phyloP scores from a whole-genome alignment of 768 basidiomycete species.

The Boletales sp. region DNA sequence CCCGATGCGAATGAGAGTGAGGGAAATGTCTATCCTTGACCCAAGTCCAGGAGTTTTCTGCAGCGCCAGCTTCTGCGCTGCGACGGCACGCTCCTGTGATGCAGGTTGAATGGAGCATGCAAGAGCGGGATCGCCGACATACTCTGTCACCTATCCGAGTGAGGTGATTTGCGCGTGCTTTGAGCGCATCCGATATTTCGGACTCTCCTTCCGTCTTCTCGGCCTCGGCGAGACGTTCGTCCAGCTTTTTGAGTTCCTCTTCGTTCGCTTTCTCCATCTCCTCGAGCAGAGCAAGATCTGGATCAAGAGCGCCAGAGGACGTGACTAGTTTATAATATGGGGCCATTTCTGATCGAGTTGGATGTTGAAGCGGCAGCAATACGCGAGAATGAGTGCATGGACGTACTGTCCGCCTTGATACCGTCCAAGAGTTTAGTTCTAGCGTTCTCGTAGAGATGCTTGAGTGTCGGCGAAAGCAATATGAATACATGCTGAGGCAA shows the following conservation, averaged over 20 bases:
- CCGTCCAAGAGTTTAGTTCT: conserved; percentile 62
- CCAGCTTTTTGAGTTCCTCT: conserved; percentile 68
- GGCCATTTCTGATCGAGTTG: conserved; percentile 65
- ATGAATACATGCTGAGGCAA: conserved; percentile 79
- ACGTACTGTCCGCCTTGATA: conserved; percentile 77
- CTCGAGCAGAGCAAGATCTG: conserved; percentile 35
- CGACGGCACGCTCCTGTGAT: conserved; percentile 69
- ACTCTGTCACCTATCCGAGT: conserved; percentile 86
- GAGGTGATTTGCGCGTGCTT: conserved; percentile 79
- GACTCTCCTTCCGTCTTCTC: conserved; percentile 90
- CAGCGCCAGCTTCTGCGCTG: conserved; percentile 78
- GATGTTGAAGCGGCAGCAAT: conserved; percentile 1
- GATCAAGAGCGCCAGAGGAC: conserved; percentile 40
- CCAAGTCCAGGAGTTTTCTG: conserved; percentile 93
- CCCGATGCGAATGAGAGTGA: conserved; percentile 84
- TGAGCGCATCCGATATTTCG: conserved; percentile 86
- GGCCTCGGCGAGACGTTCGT: conserved; percentile 78
- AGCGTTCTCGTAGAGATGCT: conserved; percentile 65
- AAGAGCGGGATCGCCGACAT: not conserved
- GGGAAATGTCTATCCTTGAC: conserved; percentile 87
- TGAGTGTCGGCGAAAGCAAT: conserved; percentile 58
- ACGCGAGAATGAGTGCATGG: not conserved
- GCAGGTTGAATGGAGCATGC: not conserved
- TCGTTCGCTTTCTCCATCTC: conserved; percentile 53
- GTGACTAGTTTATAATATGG: conserved; percentile 71